Evolutionary conservation across 345 rosid species (phyloP).

Genomic region (Aquilaria yunnanensis): DNA sequence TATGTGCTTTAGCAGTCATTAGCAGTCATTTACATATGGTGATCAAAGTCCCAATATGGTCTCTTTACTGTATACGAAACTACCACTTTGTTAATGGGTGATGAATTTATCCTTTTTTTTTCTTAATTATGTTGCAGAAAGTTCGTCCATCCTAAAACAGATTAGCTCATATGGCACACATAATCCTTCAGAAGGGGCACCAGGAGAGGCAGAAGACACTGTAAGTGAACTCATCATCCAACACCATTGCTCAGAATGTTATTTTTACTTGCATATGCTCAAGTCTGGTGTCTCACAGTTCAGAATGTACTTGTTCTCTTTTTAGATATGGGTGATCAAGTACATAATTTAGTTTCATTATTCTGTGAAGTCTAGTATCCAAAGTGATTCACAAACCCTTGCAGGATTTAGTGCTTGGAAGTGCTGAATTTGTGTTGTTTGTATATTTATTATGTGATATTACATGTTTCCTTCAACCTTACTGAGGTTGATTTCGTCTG

Average conservation of each 20-base stretch:
- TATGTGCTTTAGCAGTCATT: too few relatives aligned
- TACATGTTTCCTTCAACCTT: not conserved
- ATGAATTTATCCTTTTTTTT: not conserved
- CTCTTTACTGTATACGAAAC: too few relatives aligned
- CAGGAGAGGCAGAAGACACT: conserved; percentile 45
- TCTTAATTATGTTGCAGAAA: conserved; percentile 25
- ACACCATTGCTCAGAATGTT: not conserved
- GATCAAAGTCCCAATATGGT: too few relatives aligned
- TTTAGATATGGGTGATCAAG: not conserved
- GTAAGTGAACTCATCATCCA: conserved; percentile 25
- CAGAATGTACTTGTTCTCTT: not conserved
- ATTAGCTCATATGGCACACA: conserved; percentile 19
- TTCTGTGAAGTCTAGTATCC: not conserved
- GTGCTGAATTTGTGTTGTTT: too few relatives aligned
- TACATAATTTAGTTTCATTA: not conserved
- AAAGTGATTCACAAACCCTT: not conserved
- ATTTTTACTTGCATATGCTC: not conserved
- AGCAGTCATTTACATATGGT: not conserved
- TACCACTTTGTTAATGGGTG: not conserved
- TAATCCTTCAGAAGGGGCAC: conserved; percentile 19
- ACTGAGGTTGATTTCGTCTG: conserved; percentile 10
- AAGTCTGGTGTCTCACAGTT: not conserved
- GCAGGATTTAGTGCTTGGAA: not conserved
- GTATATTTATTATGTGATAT: not conserved
- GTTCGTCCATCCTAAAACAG: conserved; percentile 30